phyloP scores from a whole-genome alignment of 2,329 filamentous ascomycete genomes.

The Monilinia laxa region DNA sequence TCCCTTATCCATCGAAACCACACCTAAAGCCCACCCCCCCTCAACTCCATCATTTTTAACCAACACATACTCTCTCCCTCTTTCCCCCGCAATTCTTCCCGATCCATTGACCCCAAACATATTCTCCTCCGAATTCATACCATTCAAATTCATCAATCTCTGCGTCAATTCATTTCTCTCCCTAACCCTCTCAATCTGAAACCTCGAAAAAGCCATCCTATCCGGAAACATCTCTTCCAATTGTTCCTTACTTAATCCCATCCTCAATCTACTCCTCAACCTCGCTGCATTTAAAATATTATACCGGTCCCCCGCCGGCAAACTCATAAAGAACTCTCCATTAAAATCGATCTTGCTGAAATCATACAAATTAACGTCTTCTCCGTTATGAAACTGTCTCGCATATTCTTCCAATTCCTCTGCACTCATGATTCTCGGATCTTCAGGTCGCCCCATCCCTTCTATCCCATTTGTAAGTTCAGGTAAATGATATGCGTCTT shows the following conservation, averaged over 20 bases:
- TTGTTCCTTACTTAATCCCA: slow-evolving; percentile 97
- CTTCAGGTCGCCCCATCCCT: slow-evolving; percentile 84
- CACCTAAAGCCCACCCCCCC: slow-evolving; percentile 92
- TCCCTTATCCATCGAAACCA: slow-evolving; percentile 83
- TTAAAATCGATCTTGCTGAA: slow-evolving; percentile 99
- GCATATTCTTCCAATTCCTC: slow-evolving; percentile 95
- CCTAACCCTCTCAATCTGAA: slow-evolving; percentile 90
- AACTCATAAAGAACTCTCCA: slow-evolving; percentile 87
- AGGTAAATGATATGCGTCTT: slow-evolving; percentile 92
- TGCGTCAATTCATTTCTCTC: slow-evolving; percentile 95
- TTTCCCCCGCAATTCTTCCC: slow-evolving; percentile 76
- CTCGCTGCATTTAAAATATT: slow-evolving; percentile 96
- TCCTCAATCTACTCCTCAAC: slow-evolving; percentile 80
- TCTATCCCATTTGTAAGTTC: slow-evolving; percentile 76
- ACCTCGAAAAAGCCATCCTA: slow-evolving; percentile 93
- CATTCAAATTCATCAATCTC: slow-evolving; percentile 88
- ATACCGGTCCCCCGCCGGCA: slow-evolving; percentile 88
- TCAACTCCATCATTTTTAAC: slow-evolving; percentile 95
- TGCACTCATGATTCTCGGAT: slow-evolving; percentile 93
- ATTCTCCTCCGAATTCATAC: slow-evolving; percentile 76
- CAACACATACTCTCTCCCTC: slow-evolving; percentile 88
- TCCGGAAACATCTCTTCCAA: slow-evolving; percentile 96
- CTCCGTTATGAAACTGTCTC: slow-evolving; percentile 83
- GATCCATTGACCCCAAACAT: slow-evolving; percentile 58
- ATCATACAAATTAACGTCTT: slow-evolving; percentile 89